Conservation (phyloP, 306 rosid species). For the Gynostemma pentaphyllum region DNA sequence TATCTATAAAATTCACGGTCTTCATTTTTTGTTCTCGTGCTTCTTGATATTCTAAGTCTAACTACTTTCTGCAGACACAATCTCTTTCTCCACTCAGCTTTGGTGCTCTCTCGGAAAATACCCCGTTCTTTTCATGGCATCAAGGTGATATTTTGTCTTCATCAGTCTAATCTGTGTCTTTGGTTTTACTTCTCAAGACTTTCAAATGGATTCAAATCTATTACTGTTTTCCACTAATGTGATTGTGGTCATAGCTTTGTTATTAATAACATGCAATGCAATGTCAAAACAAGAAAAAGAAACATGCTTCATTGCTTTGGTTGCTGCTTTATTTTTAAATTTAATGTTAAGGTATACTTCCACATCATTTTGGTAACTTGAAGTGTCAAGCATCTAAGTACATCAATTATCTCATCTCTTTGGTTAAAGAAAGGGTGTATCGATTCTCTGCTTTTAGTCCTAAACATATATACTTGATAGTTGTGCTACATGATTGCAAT, state of each 20-base stretch:
- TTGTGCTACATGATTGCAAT: not conserved
- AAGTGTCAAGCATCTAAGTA: too few species aligned
- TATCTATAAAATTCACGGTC: conserved; percentile 4
- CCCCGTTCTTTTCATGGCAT: conserved; percentile 78
- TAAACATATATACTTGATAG: not conserved
- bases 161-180: not conserved
- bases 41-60: conserved; percentile 8
- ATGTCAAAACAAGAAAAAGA: too few species aligned
- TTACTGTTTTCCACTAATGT: not conserved
- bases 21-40: conserved; percentile 3
- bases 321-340: not conserved
- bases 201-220: not conserved
- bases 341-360: too few species aligned
- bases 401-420: too few species aligned
- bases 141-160: conserved; percentile 36
- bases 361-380: too few species aligned
- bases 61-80: conserved; percentile 60
- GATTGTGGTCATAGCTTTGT: not conserved
- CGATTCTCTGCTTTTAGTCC: too few species aligned
- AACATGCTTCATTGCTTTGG: not conserved
- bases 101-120: conserved; percentile 91
- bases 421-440: too few species aligned
- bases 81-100: conserved; percentile 94
- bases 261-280: too few species aligned
- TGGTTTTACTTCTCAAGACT: not conserved